Conservation (phyloP, 1,284 basidiomycete genomes). For the Marasmius oreades region DNA sequence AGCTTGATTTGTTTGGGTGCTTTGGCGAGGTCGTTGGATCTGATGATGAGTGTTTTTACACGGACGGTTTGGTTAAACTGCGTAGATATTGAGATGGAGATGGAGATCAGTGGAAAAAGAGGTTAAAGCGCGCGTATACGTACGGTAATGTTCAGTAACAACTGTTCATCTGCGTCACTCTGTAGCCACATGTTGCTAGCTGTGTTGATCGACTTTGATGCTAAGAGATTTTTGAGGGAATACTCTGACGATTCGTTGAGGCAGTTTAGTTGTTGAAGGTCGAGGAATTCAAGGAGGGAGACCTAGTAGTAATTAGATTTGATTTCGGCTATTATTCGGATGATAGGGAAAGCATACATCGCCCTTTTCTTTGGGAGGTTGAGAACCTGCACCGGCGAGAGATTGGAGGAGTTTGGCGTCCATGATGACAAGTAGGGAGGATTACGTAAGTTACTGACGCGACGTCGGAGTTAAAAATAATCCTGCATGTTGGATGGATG, state of each 20-base stretch:
- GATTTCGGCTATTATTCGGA: background rate
- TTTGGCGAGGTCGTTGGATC: conserved; percentile 43
- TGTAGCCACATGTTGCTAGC: conserved; percentile 48
- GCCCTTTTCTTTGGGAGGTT: conserved; percentile 11
- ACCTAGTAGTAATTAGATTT: conserved; percentile 26
- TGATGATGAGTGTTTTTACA: conserved; percentile 67
- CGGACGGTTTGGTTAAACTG: conserved; percentile 82
- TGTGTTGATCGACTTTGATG: conserved; percentile 45
- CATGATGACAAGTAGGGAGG: background rate
- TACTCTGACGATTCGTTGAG: conserved; percentile 70
- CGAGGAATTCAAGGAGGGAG: conserved; percentile 61
- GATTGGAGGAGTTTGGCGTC: background rate
- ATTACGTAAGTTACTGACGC: too few relatives aligned
- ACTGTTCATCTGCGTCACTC: conserved; percentile 80
- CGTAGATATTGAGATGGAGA: background rate
- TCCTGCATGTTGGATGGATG: too few relatives aligned
- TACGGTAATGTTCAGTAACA: conserved; percentile 68
- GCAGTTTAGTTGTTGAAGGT: conserved; percentile 63
- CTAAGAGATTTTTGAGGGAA: conserved; percentile 58
- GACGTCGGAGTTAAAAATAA: too few relatives aligned
- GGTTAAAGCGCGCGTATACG: conserved; percentile 23
- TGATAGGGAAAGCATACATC: conserved; percentile 5
- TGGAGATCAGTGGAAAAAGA: background rate
- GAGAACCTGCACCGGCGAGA: background rate
- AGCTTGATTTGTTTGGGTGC: conserved; percentile 69